Percentiles rank a stretch among this genome's conserved stretches.
Conservation (phyloP, 805 yeast species). For the Cyberlindnera misumaiensis region DNA sequence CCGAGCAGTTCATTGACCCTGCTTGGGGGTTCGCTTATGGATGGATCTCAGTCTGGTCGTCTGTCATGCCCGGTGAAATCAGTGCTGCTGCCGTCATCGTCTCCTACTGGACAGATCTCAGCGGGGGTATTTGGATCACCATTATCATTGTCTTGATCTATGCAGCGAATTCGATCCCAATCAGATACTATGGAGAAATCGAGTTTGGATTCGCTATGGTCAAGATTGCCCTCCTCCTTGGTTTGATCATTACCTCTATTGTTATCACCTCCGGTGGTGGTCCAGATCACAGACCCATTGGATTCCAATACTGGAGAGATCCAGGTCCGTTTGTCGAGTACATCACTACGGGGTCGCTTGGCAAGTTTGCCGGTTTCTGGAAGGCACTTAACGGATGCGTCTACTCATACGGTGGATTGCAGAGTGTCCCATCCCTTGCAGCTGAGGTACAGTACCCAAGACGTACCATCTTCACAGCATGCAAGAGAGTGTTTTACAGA, state of each 20-base stretch:
- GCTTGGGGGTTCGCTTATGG: constrained; percentile 43
- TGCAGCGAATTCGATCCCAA: constrained; percentile 30
- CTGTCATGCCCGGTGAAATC: constrained; percentile 36
- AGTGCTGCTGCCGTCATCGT: constrained; percentile 42
- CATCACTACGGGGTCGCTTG: constrained; percentile 34
- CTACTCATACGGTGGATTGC: constrained; percentile 53
- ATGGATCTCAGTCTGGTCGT: constrained; percentile 35
- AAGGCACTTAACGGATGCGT: constrained; percentile 53
- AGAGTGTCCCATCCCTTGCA: constrained; percentile 46
- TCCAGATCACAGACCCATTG: constrained; percentile 34
- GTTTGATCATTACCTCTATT: constrained; percentile 48
- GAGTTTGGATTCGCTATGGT: constrained; percentile 52
- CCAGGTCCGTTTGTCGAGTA: constrained; percentile 27
- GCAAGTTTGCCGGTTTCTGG: constrained; percentile 56
- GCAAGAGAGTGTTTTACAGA: constrained; percentile 32
- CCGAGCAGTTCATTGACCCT: constrained; percentile 35
- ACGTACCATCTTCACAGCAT: constrained; percentile 51
- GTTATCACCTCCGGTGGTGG: constrained; percentile 60
- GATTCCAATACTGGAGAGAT: constrained; percentile 29
- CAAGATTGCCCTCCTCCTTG: constrained; percentile 55
- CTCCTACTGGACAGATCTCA: constrained; percentile 38
- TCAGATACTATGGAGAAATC: constrained; percentile 40
- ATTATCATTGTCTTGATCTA: constrained; percentile 32
- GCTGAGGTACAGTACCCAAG: constrained; percentile 54
- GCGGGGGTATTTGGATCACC: constrained; percentile 40